Conservation (phyloP, 2,329 filamentous ascomycete genomes). For the Aspergillus pseudonomiae region DNA sequence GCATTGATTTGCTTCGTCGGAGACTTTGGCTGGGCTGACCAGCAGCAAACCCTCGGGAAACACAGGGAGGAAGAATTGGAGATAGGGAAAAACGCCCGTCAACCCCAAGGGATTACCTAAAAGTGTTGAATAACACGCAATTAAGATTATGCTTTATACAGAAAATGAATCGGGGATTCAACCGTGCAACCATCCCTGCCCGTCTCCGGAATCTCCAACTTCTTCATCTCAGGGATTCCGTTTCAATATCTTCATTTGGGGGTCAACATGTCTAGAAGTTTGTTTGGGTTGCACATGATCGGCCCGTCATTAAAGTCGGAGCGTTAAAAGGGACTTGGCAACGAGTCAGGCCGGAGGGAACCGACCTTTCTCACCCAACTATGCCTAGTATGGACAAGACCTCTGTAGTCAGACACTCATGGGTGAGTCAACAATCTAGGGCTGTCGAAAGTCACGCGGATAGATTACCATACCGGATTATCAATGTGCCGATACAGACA, state of each 20-base stretch:
- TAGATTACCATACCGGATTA: slow-evolving; percentile 29
- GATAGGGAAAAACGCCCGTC: slow-evolving; percentile 16
- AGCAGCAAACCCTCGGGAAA: slow-evolving; percentile 12
- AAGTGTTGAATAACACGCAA: slow-evolving; percentile 11
- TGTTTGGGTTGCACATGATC: neutral
- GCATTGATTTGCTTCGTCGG: slow-evolving; percentile 31
- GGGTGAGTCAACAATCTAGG: slow-evolving; percentile 20
- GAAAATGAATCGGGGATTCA: neutral
- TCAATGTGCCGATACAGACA: slow-evolving; percentile 23
- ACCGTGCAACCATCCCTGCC: neutral
- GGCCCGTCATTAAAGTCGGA: neutral
- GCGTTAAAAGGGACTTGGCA: neutral
- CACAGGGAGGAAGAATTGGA: slow-evolving; percentile 1
- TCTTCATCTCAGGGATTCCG: neutral
- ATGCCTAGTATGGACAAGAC: neutral
- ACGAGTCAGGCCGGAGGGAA: neutral
- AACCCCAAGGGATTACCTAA: slow-evolving; percentile 2
- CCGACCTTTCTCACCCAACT: neutral
- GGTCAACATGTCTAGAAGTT: neutral
- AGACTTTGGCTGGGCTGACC: slow-evolving; percentile 10
- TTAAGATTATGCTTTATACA: neutral
- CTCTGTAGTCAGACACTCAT: neutral
- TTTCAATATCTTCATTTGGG: neutral
- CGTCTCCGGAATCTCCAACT: neutral
- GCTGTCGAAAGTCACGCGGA: slow-evolving; percentile 30